phyloP scores from a whole-genome alignment of 176 grass and related monocot genomes.

The Avena sativa region DNA sequence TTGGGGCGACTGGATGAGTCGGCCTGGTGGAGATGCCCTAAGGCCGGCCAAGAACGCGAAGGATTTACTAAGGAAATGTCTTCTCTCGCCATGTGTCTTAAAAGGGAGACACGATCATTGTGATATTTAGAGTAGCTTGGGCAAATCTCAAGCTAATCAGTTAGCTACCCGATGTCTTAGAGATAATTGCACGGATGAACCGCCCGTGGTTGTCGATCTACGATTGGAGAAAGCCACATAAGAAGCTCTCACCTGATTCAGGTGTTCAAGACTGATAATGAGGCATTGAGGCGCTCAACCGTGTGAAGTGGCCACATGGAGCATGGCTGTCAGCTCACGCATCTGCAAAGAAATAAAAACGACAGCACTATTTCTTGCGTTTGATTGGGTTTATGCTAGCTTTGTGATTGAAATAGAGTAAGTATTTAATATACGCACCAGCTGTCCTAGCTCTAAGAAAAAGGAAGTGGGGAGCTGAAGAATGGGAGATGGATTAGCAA shows the following conservation, averaged over 20 bases:
- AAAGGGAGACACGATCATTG: background rate
- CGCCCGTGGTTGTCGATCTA: background rate
- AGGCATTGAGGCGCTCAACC: no score
- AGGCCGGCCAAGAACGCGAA: background rate
- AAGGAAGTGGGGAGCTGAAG: slow-evolving; percentile 18
- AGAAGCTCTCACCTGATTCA: background rate
- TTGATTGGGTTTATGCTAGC: background rate
- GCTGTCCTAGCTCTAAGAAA: slow-evolving; percentile 39
- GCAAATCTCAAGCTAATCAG: background rate
- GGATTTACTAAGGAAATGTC: background rate
- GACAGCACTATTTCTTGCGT: background rate
- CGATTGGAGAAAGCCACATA: slow-evolving; percentile 10
- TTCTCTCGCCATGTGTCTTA: slow-evolving; percentile 1
- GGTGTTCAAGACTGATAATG: background rate
- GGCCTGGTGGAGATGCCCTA: no score
- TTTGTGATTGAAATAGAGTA: background rate
- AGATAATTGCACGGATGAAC: background rate
- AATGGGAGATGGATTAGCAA: slow-evolving; percentile 18
- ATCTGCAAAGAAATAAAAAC: background rate
- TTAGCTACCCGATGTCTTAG: background rate
- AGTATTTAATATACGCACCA: slow-evolving; percentile 30
- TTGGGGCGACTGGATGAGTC: no score
- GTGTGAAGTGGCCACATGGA: slow-evolving; percentile 15
- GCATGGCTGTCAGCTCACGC: slow-evolving; percentile 26
- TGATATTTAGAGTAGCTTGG: background rate